Base-by-base conservation (phyloP, 2,329 filamentous ascomycete genomes). In the Ophiostoma perfectum region DNA sequence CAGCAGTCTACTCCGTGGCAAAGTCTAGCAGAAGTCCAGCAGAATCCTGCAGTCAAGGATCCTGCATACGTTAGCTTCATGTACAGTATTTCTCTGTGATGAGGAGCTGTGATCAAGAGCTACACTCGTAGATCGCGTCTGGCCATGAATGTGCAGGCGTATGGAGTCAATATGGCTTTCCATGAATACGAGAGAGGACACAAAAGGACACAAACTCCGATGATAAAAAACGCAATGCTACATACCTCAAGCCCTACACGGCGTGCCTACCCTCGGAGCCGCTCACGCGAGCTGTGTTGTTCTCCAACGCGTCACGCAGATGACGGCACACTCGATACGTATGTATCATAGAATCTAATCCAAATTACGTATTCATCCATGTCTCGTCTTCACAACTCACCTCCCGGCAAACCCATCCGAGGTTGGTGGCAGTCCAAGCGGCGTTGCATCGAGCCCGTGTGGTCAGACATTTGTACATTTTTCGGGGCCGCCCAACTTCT, bases 401-500 rank as follows among this genome's bases (percentile, higher is more conserved):
- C 55, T 14, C 67, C 64, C 67, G 52, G 67, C 63, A 66, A 63
- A 66, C 42, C n/a, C 67, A 55, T 66, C 58, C 45, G 67, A 64
- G 64, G 52, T 45, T 66, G 58, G 64, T 39, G 55, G 67, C 67
- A 66, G 67, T 66, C 67, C 44, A 58, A 68, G 67, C 67, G 55
- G 67, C 64, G 55, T 66, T 44, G 16, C 64, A 60, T 49, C 44
- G 64, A 45, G 62, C 58, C 55, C 64, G 58, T 68, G 67, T 45
- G 64, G 64, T 64, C 67, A 65, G 67, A 68, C 64, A 12, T 27
- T 14, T n/a, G 47, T 55, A 55, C 9, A 18, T 38, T 36, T 38
- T 62, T n/a, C 58, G 58, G 12, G 39, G 39, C n/a, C 62, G 12
- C 14, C 9, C 18, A 45, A 27, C 45, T 65, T 65, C 42, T 65